Evolutionary conservation across 2,329 filamentous ascomycete species (phyloP), one percentile per base, ranked within the genome.

Genomic region (Gremmenia infestans): DNA sequence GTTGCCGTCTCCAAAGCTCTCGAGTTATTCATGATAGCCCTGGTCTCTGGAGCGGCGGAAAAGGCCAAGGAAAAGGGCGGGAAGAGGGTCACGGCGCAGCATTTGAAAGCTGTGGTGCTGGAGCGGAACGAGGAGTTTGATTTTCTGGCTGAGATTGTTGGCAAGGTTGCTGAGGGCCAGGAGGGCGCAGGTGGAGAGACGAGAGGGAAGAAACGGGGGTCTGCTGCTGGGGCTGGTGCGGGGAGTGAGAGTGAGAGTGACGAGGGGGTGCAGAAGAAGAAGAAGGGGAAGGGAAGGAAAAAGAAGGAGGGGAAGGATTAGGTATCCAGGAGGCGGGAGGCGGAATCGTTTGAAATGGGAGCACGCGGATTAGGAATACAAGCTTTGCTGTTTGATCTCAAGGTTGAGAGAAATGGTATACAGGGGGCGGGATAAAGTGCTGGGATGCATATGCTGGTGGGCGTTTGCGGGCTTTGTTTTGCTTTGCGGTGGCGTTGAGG

Each of bases 1-100:
- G 95, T 96, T 55, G 94, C 93, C 25, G 93, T 97, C 46, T 85
- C 90, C 64, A 97, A 97, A 77, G 94, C 94, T 15, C 80, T 99
- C 6, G 94, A 99, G 74, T 80, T 99, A 8, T 99, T 99, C 71
- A 99, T 99, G 94, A 91, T 97, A 60, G 87, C 90, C 43, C 81
- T 99, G 55, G 93, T 97, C 59, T 86, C 86, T 28, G 93, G 92
- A 70, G 91, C 92, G 55, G 91, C 94, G 48, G 83, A 88, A 52
- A 86, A 96, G 64, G 93, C 94, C 50, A 85, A 83, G 64, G 82
- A 87, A 58, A 90, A 89, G 71, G 89, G 87, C 60, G 92, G 90
- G 0, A 97, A 96, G 75, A 85, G 92, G 62, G 89, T 99, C 63
- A 91, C 91, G 15, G 90, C 92, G 1, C 80, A 86, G 55, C 96